Conservation (phyloP, 2,329 filamentous ascomycete species). For the Fusarium sp. region DNA sequence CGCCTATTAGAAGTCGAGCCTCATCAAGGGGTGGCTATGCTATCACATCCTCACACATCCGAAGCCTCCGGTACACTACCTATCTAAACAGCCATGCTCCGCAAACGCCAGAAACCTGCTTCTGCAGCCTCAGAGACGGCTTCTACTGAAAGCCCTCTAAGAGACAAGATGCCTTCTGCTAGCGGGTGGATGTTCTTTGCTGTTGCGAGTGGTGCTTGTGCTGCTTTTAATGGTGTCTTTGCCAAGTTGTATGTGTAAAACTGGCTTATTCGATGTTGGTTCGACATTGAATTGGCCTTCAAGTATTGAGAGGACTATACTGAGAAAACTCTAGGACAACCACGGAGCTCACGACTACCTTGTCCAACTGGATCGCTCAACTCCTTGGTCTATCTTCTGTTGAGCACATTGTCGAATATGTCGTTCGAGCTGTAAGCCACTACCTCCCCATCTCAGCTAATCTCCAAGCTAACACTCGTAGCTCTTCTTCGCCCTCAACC, state of each 20-base stretch:
- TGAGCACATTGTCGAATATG: conserved; percentile 56
- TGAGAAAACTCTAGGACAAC: conserved; percentile 56
- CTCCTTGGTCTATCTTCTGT: conserved; percentile 54
- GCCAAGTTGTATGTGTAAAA: conserved; percentile 72
- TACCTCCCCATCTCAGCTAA: not conserved
- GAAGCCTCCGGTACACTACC: conserved; percentile 19
- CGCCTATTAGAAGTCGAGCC: conserved; percentile 9
- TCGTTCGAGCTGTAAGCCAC: conserved; percentile 58
- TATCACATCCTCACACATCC: conserved; percentile 23
- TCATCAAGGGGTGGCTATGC: conserved; percentile 23
- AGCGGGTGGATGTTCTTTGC: conserved; percentile 71
- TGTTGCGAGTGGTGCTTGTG: conserved; percentile 76
- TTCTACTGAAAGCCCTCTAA: not conserved
- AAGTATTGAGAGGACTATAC: not conserved
- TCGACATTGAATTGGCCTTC: not conserved
- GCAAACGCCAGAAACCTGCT: conserved; percentile 38
- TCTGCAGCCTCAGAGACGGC: conserved; percentile 20
- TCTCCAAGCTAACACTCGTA: conserved; percentile 45
- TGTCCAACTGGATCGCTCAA: conserved; percentile 56
- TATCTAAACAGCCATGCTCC: conserved; percentile 38
- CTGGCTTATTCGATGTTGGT: not conserved
- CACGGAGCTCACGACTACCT: conserved; percentile 60
- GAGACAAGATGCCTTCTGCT: conserved; percentile 15
- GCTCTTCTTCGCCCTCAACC: conserved; percentile 78
- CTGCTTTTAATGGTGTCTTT: conserved; percentile 82